A percentile compares a stretch with the other conserved stretches of the same genome.
These are phyloP conservation scores for Coemansia javaensis DNA, from an alignment of 192 early-diverging fungal genomes.

Conservation along the genomic window DNA sequence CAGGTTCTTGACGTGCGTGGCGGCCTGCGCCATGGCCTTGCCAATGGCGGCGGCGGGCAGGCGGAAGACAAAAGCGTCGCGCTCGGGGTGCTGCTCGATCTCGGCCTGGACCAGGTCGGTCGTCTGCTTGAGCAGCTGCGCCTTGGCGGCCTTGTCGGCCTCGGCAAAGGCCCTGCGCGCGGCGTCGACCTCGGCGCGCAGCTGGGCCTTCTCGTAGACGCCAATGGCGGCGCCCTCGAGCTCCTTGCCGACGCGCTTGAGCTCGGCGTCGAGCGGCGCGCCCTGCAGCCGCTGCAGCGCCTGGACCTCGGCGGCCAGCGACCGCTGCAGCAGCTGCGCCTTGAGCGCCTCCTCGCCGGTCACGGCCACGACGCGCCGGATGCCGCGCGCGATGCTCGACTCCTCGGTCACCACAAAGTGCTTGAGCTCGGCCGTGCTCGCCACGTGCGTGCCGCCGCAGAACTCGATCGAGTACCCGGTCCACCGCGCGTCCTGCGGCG, in stretches of 20 bases:
- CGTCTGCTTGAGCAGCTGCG: constrained; percentile 75
- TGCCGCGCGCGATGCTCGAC: constrained; percentile 89
- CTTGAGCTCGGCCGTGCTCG: constrained; percentile 85
- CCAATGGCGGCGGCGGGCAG: constrained; percentile 67
- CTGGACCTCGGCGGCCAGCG: constrained; percentile 63
- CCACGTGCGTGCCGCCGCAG: constrained; percentile 97
- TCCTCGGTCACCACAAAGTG: constrained; percentile 84
- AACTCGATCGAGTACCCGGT: constrained; percentile 83
- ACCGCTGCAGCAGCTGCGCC: constrained; percentile 63
- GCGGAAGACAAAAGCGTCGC: constrained; percentile 51
- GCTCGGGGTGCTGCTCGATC: constrained; percentile 64
- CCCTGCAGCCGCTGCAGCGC: constrained; percentile 56
- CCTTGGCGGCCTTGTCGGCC: constrained; percentile 83
- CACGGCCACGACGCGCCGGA: constrained; percentile 89
- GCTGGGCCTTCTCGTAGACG: constrained; percentile 66
- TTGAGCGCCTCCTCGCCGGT: constrained; percentile 88
- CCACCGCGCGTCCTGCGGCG: constrained; percentile 80
- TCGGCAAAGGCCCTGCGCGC: constrained; percentile 85
- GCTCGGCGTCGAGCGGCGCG: constrained; percentile 62
- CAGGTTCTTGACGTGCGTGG: constrained; percentile 73
- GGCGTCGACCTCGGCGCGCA: constrained; percentile 65
- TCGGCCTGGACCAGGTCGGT: constrained; percentile 69
- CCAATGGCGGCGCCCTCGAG: constrained; percentile 77
- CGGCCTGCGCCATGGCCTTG: constrained; percentile 79
- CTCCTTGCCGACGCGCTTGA: constrained; percentile 78